Percentiles rank a stretch among this genome's conserved stretches.
phyloP scores from a whole-genome alignment of 495 filamentous ascomycete species.

The Penicillium soppii region DNA sequence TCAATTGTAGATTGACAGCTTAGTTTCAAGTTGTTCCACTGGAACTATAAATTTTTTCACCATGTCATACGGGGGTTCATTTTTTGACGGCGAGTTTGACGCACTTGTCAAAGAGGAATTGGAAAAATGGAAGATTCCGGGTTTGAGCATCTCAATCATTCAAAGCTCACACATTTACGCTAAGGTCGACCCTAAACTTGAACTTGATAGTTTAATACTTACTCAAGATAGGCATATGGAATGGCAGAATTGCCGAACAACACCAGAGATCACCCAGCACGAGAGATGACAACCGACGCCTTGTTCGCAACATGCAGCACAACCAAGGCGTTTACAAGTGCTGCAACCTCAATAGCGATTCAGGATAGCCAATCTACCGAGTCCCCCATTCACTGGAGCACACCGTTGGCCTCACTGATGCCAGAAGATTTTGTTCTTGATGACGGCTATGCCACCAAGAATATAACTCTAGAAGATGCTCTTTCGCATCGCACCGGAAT shows the following conservation, averaged over 20 bases:
- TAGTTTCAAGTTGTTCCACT: no score
- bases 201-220: constrained; percentile 1
- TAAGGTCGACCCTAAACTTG: constrained; percentile 30
- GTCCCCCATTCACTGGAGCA: constrained; percentile 45
- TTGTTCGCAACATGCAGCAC: constrained; percentile 48
- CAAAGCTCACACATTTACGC: constrained; percentile 42
- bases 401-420: constrained; percentile 48
- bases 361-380: constrained; percentile 30
- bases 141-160: constrained; percentile 48
- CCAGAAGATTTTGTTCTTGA: constrained; percentile 54
- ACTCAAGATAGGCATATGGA: constrained; percentile 49
- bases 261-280: neutral
- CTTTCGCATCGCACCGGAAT: constrained; percentile 52
- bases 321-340: constrained; percentile 57
- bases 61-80: neutral
- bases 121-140: constrained; percentile 50
- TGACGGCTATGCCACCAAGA: constrained; percentile 38
- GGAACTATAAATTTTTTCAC: neutral
- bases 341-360: constrained; percentile 47
- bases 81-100: constrained; percentile 35
- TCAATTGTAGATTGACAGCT: no score
- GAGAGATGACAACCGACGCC: constrained; percentile 42
- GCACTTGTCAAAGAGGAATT: constrained; percentile 34
- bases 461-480: constrained; percentile 50
- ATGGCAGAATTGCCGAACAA: constrained; percentile 35